These are phyloP conservation scores for Xerocomellus amylosporus DNA, from an alignment of 768 basidiomycete species.

Conservation along the genomic window DNA sequence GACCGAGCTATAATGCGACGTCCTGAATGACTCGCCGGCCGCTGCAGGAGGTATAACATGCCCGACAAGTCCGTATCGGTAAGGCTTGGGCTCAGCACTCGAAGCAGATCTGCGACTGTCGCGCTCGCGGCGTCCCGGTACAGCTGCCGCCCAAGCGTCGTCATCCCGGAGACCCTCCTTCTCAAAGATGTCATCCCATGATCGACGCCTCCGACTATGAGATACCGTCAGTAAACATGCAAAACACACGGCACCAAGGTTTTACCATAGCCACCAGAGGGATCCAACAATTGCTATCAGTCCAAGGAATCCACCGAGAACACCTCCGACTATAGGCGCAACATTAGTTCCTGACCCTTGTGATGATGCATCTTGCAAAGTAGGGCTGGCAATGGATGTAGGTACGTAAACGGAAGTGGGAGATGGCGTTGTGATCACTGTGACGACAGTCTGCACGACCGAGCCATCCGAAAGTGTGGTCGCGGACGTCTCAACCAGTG, in stretches of 20 bases:
- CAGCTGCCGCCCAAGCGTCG: slow-evolving; percentile 15
- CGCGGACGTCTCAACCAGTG: slow-evolving; percentile 31
- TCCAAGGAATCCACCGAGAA: slow-evolving; percentile 53
- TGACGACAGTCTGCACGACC: slow-evolving; percentile 35
- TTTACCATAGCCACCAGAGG: slow-evolving; percentile 53
- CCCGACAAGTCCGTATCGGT: slow-evolving; percentile 63
- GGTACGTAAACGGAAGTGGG: slow-evolving; percentile 31
- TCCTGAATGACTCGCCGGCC: slow-evolving; percentile 31
- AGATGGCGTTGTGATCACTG: slow-evolving; percentile 37
- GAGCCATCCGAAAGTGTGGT: slow-evolving; percentile 43
- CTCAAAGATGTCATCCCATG: slow-evolving; percentile 54
- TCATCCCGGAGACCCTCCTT: slow-evolving; percentile 35
- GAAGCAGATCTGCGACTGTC: slow-evolving; percentile 30
- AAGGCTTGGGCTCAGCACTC: slow-evolving; percentile 48
- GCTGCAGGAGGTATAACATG: slow-evolving; percentile 34
- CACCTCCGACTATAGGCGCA: slow-evolving; percentile 52
- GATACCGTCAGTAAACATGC: slow-evolving; percentile 10
- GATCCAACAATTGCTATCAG: slow-evolving; percentile 42
- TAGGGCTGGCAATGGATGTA: slow-evolving; percentile 14
- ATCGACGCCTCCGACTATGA: slow-evolving; percentile 42
- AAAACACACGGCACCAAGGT: background rate
- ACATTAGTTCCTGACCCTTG: slow-evolving; percentile 31
- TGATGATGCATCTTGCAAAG: slow-evolving; percentile 13
- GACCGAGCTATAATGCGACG: slow-evolving; percentile 30
- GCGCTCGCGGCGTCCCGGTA: slow-evolving; percentile 19